Percentiles rank a stretch among this genome's conserved stretches.
Conservation (phyloP, 257 asterid genomes). For the Fraxinus pennsylvanica region DNA sequence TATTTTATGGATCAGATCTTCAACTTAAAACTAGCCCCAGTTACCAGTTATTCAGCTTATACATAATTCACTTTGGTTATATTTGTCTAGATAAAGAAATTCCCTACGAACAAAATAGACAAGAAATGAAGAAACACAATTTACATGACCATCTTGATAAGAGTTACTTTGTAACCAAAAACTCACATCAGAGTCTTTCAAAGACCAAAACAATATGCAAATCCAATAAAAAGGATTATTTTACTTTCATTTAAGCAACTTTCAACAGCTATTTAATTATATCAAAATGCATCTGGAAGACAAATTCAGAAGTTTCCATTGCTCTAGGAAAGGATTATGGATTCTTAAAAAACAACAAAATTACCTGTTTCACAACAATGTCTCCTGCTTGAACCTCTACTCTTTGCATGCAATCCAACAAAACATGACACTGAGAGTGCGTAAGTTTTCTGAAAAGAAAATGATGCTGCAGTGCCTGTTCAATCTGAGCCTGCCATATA, state of each 20-base stretch:
- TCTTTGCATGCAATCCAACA: slow-evolving; percentile 96
- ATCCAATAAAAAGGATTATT: background rate
- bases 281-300: background rate
- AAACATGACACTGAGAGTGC: slow-evolving; percentile 83
- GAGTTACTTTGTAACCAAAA: background rate
- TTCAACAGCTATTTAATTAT: background rate
- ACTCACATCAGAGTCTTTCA: background rate
- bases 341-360: background rate
- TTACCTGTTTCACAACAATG: background rate
- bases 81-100: background rate
- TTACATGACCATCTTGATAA: background rate
- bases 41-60: background rate
- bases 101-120: background rate
- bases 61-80: no score
- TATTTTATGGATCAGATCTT: background rate
- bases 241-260: background rate
- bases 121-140: background rate
- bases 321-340: background rate
- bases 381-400: slow-evolving; percentile 82
- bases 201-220: background rate
- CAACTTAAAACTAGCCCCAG: background rate
- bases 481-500: slow-evolving; percentile 80
- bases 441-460: slow-evolving; percentile 97
- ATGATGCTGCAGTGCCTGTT: slow-evolving; percentile 84
- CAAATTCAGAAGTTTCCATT: background rate